Percentiles rank a stretch among this genome's conserved stretches.
Evolutionary conservation across 257 asterid genomes (phyloP).

Genomic region (Parsonsia alboflavescens): DNA sequence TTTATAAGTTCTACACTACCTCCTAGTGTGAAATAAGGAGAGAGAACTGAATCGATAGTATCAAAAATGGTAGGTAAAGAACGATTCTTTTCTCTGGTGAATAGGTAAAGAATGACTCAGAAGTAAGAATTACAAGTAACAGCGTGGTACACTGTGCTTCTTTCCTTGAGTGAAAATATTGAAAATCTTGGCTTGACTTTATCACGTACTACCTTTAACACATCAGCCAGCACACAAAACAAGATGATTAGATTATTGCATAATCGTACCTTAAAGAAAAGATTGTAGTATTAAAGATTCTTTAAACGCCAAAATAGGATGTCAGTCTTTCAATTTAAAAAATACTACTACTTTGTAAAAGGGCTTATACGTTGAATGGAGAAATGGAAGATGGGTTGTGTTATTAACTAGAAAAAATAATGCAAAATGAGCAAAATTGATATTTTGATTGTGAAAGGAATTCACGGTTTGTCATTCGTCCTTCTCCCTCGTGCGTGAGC

Average conservation of each 20-base stretch:
- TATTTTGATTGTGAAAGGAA: neutral
- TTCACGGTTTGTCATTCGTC: neutral
- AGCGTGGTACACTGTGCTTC: neutral
- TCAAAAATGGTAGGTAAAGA: neutral
- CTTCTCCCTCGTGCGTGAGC: neutral
- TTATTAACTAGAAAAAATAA: too few relatives aligned
- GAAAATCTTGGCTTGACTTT: neutral
- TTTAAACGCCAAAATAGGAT: too few relatives aligned
- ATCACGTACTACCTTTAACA: neutral
- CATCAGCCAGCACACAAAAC: neutral
- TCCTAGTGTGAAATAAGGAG: neutral
- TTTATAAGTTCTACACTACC: neutral
- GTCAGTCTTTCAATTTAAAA: too few relatives aligned
- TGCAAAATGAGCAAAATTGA: too few relatives aligned
- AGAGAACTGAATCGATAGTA: neutral
- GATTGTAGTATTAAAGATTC: neutral
- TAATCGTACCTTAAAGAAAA: neutral
- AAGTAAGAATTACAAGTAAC: neutral
- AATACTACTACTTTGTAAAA: too few relatives aligned
- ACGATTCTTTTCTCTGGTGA: neutral
- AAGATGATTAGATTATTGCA: neutral
- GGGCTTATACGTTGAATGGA: neutral
- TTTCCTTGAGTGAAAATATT: neutral
- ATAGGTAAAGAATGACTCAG: constrained; percentile 7
- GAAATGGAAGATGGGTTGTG: neutral